phyloP scores from a whole-genome alignment of 2,329 filamentous ascomycete species.

The Hypomyces rosellus region DNA sequence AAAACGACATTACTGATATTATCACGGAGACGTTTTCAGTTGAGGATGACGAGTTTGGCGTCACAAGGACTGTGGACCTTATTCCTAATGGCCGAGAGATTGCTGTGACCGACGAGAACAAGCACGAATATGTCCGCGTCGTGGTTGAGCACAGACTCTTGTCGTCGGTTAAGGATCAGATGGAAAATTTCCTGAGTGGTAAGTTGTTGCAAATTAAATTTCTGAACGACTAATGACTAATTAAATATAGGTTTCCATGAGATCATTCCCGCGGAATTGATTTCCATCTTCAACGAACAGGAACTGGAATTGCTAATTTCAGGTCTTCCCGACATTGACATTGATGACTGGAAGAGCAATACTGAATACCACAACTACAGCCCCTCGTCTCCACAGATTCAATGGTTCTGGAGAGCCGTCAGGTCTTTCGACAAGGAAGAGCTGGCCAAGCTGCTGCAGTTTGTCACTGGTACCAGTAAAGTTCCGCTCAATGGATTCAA shows the following conservation, averaged over 20 bases:
- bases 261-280: constrained; percentile 88
- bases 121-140: constrained; percentile 91
- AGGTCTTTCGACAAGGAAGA: constrained; percentile 99
- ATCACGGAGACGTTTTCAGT: constrained; percentile 95
- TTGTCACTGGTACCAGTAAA: constrained; percentile 97
- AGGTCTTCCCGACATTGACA: constrained; percentile 91
- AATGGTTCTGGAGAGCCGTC: constrained; percentile 99
- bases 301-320: constrained; percentile 95
- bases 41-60: constrained; percentile 90
- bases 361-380: constrained; percentile 98
- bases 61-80: constrained; percentile 79
- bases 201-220: constrained; percentile 22
- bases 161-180: constrained; percentile 86
- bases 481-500: constrained; percentile 98
- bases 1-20: constrained; percentile 97
- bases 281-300: constrained; percentile 98
- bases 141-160: constrained; percentile 92
- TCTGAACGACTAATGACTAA: background rate
- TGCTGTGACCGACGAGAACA: constrained; percentile 93
- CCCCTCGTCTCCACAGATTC: constrained; percentile 88
- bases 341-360: constrained; percentile 99
- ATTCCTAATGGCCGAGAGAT: constrained; percentile 85
- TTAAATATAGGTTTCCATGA: constrained; percentile 75
- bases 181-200: constrained; percentile 87
- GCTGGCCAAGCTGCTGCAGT: constrained; percentile 91